Conservation (phyloP, 441 rosid genomes). For the Pelargonium myrrhifolium region DNA sequence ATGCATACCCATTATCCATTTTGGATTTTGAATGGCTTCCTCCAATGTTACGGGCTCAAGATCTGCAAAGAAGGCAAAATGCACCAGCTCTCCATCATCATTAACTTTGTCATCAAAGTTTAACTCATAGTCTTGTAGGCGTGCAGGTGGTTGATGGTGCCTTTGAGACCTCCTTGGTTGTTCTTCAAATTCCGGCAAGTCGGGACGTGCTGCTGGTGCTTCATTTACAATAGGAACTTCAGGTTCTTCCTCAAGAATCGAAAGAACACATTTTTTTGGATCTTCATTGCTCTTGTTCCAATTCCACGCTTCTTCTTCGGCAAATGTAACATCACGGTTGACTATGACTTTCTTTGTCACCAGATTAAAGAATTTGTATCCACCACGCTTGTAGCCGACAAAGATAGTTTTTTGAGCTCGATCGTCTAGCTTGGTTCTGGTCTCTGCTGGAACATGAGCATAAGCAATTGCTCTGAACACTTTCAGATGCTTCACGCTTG, state of each 20-base stretch:
- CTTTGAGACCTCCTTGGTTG: too few species aligned
- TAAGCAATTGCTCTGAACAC: constrained; percentile 10
- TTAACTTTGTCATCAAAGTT: neutral
- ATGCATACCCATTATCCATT: neutral
- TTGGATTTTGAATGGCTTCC: neutral
- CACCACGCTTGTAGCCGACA: too few species aligned
- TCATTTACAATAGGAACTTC: too few species aligned
- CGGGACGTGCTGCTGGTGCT: too few species aligned
- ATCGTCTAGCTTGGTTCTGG: constrained; percentile 4
- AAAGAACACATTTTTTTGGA: too few species aligned
- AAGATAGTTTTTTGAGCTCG: too few species aligned
- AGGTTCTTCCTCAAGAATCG: too few species aligned
- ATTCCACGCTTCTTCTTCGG: neutral
- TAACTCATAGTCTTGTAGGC: too few species aligned
- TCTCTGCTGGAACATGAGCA: neutral
- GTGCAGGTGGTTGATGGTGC: too few species aligned
- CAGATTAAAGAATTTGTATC: neutral
- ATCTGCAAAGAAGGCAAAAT: neutral
- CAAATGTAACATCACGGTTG: neutral
- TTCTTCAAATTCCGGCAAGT: too few species aligned
- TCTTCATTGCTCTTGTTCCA: neutral
- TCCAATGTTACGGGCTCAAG: neutral
- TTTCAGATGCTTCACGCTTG: neutral
- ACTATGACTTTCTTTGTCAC: neutral
- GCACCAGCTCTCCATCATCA: neutral